Percentiles rank a stretch among this genome's conserved stretches.
phyloP scores from a whole-genome alignment of 345 rosid species.

The Populus tremula region DNA sequence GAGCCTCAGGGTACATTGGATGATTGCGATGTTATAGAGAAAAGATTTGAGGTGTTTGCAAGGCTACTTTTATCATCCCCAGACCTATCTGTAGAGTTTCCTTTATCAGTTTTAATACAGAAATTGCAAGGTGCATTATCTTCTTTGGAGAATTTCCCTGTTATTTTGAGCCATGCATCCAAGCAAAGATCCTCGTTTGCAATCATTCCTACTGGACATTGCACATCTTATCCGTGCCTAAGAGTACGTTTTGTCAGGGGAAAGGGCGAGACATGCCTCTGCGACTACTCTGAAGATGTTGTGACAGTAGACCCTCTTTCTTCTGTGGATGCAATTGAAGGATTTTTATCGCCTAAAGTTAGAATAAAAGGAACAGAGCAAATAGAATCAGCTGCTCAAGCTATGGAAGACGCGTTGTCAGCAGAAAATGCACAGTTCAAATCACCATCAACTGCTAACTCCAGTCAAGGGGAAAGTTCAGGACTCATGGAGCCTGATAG shows the following conservation, averaged over 20 bases:
- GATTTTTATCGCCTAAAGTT: conserved; percentile 64
- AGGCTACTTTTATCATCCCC: conserved; percentile 51
- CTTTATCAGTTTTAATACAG: conserved; percentile 49
- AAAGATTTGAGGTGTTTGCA: conserved; percentile 65
- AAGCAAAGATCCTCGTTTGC: conserved; percentile 64
- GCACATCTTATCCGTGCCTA: conserved; percentile 57
- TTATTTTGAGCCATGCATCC: conserved; percentile 49
- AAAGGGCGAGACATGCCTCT: conserved; percentile 62
- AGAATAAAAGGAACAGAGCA: conserved; percentile 30
- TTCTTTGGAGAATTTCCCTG: conserved; percentile 77
- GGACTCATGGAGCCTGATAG: conserved; percentile 43
- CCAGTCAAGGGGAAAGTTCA: conserved; percentile 51
- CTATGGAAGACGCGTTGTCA: conserved; percentile 21
- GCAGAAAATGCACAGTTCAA: conserved; percentile 36
- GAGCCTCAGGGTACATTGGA: conserved; percentile 27
- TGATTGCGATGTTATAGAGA: conserved; percentile 41
- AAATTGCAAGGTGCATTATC: conserved; percentile 78
- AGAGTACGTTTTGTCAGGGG: conserved; percentile 66
- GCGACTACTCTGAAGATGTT: conserved; percentile 53
- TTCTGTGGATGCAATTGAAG: conserved; percentile 60
- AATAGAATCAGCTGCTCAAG: conserved; percentile 31
- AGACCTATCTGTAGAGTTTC: conserved; percentile 44
- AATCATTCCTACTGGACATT: conserved; percentile 57
- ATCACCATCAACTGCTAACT: conserved; percentile 40
- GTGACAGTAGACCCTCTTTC: conserved; percentile 78